phyloP scores from a whole-genome alignment of 345 rosid species.

The Hypericum androsaemum region DNA sequence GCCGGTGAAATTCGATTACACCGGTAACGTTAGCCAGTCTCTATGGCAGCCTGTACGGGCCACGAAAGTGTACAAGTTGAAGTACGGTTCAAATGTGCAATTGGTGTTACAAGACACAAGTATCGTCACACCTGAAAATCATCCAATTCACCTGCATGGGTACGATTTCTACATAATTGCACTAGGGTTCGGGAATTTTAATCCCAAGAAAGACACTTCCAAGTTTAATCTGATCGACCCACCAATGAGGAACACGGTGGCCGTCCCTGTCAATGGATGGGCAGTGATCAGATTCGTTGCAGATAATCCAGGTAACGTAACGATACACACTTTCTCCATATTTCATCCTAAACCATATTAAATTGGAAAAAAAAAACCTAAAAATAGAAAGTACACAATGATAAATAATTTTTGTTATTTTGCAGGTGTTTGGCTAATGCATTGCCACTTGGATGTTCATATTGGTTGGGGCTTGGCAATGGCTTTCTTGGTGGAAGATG shows the following conservation, averaged over 20 bases:
- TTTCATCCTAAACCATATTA: too few species aligned
- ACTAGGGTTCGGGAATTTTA: constrained; percentile 32
- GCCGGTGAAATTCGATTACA: constrained; percentile 28
- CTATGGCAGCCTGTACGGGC: constrained; percentile 12
- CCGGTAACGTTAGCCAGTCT: constrained; percentile 18
- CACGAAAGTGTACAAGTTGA: constrained; percentile 21
- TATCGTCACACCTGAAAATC: constrained; percentile 25
- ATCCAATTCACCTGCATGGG: constrained; percentile 44
- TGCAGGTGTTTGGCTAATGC: constrained; percentile 27
- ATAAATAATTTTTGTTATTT: too few species aligned
- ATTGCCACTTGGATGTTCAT: constrained; percentile 28
- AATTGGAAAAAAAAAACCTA: constrained; percentile 19
- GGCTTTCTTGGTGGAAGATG: constrained; percentile 25
- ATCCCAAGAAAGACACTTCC: constrained; percentile 21
- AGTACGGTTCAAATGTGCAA: constrained; percentile 24
- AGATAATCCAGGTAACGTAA: constrained; percentile 35
- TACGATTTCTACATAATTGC: constrained; percentile 38
- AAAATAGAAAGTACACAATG: neutral
- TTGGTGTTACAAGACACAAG: constrained; percentile 36
- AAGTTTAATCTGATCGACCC: constrained; percentile 36
- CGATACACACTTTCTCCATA: too few species aligned
- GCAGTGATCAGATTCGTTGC: constrained; percentile 35
- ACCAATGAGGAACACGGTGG: constrained; percentile 24
- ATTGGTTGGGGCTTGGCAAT: constrained; percentile 23
- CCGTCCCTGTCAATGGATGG: constrained; percentile 38